Base-by-base conservation (phyloP, 805 yeast genomes). In the Metahyphopichia silvanorum region DNA sequence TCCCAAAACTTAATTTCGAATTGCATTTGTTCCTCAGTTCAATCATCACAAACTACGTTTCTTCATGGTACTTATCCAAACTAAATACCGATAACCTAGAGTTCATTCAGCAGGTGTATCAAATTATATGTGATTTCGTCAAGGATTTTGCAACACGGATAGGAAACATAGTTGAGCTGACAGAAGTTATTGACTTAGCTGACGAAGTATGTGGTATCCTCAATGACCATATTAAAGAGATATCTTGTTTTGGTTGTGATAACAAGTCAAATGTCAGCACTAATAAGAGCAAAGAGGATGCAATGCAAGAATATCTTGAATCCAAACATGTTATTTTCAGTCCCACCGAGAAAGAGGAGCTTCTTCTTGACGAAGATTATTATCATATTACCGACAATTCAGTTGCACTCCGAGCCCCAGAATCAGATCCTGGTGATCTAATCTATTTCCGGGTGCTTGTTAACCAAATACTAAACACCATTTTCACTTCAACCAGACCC, bases 1-100 rank as follows among this genome's bases (percentile, higher is more conserved):
- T 27, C 16, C 39, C 47, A 15, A 43, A 46, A 12, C 42, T 63
- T 25, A 63, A 63, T 31, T 50, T 63, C 30, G 58, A 61, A 32
- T 35, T 66, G 11, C 71, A 66, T 39, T 41, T 65, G 34, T 60
- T 66, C 33, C 38, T 65, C n/a, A 52, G 62, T 21, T 43, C 55
- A 3, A 54, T 65, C 8, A 32, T 53, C 32, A 33, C 42, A 7
- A 47, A 44, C 14, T 57, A 39, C 25, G 43, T 57, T 5, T 31
- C 44, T 6, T 39, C 54, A 11, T 57, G 63, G 63, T 57, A 55
- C 31, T 31, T 42, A 7, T 33, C 33, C 16, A 55, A 57, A 33
- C 39, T 62, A 16, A 60, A 60, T 32, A 57, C 65, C 5, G 57
- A 56, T 30, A 57, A 57, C 38, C 30, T 44, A 25, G 60, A 54